Base-by-base conservation (phyloP, 768 basidiomycete genomes). In the Tylopilus subfusipes region DNA sequence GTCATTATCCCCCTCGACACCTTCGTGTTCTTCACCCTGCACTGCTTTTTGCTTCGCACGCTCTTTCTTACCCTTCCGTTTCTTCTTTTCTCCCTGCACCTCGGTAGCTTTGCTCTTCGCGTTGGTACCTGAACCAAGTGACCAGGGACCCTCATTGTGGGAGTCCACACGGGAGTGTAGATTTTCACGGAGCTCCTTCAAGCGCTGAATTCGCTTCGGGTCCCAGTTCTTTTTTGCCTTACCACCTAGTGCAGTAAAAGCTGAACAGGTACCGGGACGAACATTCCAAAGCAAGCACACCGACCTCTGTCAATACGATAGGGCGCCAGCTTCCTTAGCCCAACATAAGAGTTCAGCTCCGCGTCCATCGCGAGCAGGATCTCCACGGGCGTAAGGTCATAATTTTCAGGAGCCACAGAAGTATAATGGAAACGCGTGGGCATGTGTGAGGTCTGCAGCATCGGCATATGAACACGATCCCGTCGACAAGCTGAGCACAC, bases 401-500 rank as follows among this genome's bases (percentile, higher is more conserved):
- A 95, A 30, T 68, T 70, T 55, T 86, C 78, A 0, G 83, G 64
- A 40, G 83, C 71, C 31, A 88, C 82, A 40, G 84, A 77, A n/a
- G 82, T 76, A 67, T 99, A 99, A 69, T 89, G 86, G 82, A 99
- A 99, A 12, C 93, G 87, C 0, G 94, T 98, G 2, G 93, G 87
- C 65, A 94, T 74, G 66, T 86, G 91, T 8, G 85, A 94, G 48
- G 96, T 86, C 95, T 95, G 64, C 22, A 59, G 16, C 48, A 10
- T 31, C 55, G n/a, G 36, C 16, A 29, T 44, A 39, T 54, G 12
- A 60, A 46, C n/a, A 25, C 21, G 42, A 14, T n/a, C 8, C 14
- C 8, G 6, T 11, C 42, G 36, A n/a, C 29, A 46, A 36, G 7
- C 39, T 6, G 42, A 22, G 29, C 4, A 42, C 27, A 76, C 86